Evolutionary conservation across 1,284 basidiomycete genomes (phyloP).

Genomic region (Trichosporon sp.): DNA sequence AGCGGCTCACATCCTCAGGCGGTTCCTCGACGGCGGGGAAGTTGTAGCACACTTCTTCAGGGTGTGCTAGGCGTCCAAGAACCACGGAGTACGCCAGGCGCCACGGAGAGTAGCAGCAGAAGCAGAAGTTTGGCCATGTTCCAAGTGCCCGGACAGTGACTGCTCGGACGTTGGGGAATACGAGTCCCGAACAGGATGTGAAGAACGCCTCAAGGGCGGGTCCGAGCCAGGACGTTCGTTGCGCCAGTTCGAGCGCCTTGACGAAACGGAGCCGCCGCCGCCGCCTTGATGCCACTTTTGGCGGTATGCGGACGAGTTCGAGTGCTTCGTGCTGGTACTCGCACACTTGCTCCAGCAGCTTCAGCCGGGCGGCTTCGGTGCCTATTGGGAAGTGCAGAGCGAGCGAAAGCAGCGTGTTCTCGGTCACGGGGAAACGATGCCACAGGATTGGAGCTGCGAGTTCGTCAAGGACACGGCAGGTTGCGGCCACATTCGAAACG

Average conservation of each 20-base stretch:
- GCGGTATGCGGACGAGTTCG: neutral
- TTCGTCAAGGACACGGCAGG: neutral
- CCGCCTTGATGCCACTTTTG: neutral
- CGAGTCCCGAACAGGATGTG: neutral
- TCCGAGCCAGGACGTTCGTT: neutral
- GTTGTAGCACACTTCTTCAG: conserved; percentile 7
- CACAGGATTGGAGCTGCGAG: neutral
- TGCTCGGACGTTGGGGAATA: neutral
- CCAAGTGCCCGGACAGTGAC: neutral
- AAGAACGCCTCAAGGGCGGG: neutral
- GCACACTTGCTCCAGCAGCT: neutral
- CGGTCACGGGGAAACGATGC: neutral
- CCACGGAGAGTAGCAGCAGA: conserved; percentile 10
- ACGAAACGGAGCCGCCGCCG: neutral
- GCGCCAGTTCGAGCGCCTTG: neutral
- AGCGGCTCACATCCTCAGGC: conserved; percentile 3
- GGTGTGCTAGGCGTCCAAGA: neutral
- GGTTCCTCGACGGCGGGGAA: conserved; percentile 13
- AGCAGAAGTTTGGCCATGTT: conserved; percentile 13
- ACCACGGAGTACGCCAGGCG: neutral
- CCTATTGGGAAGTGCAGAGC: conserved; percentile 8
- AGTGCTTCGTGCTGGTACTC: neutral
- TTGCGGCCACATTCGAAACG: neutral
- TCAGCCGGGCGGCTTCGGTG: neutral
- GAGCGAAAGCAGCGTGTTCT: neutral